Conservation (phyloP, 2,329 filamentous ascomycete genomes). For the Alternaria consortialis region DNA sequence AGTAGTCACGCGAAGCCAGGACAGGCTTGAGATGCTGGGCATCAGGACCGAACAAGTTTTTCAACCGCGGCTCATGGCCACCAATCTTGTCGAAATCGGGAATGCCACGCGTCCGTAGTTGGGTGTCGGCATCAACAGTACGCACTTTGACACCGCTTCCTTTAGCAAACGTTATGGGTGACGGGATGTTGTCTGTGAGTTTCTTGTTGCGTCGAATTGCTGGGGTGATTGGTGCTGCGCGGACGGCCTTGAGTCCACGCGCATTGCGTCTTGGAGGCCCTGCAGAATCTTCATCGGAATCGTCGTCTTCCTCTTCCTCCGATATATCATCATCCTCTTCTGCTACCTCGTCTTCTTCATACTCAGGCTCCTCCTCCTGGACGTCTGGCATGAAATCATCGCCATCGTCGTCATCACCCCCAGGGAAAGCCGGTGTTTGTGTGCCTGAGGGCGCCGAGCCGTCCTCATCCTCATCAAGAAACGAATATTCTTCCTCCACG, state of each 20-base stretch:
- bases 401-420: conserved; percentile 30
- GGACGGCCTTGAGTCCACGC: conserved; percentile 17
- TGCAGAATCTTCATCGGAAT: conserved; percentile 24
- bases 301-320: conserved; percentile 24
- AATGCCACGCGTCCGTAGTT: conserved; percentile 38
- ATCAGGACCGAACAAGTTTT: conserved; percentile 61
- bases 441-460: conserved; percentile 16
- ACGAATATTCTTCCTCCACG: conserved; percentile 33
- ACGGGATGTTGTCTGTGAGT: conserved; percentile 10
- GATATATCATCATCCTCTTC: conserved; percentile 25
- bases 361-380: conserved; percentile 39
- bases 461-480: conserved; percentile 35
- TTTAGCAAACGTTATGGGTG: conserved; percentile 24
- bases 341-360: conserved; percentile 46
- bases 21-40: conserved; percentile 60
- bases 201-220: conserved; percentile 10
- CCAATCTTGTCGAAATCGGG: conserved; percentile 43
- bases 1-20: conserved; percentile 60
- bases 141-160: conserved; percentile 24
- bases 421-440: conserved; percentile 15
- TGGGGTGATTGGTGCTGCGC: conserved; percentile 7
- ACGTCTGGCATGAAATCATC: conserved; percentile 40
- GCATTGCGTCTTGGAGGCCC: conserved; percentile 11
- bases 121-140: conserved; percentile 20
- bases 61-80: conserved; percentile 54